phyloP scores from a whole-genome alignment of 768 basidiomycete species.

The Hydnomerulius pinastri region DNA sequence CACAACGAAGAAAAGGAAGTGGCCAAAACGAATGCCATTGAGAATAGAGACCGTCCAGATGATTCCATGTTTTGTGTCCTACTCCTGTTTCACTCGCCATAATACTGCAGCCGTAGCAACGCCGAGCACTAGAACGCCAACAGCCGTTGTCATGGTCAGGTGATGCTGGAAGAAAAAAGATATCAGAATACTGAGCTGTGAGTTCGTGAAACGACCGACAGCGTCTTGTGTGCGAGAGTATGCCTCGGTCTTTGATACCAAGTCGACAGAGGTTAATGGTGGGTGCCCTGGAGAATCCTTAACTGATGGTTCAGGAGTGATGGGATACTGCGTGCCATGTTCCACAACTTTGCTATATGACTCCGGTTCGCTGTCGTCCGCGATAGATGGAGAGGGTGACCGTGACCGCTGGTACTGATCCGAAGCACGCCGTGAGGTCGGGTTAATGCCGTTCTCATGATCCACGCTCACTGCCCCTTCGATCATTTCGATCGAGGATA shows the following conservation, averaged over 20 bases:
- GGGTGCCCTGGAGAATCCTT: constrained; percentile 31
- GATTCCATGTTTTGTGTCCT: constrained; percentile 15
- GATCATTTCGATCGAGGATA: constrained; percentile 36
- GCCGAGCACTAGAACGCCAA: constrained; percentile 65
- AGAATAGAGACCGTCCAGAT: constrained; percentile 14
- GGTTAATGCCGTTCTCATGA: constrained; percentile 15
- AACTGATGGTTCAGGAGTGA: constrained; percentile 32
- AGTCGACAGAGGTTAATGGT: constrained; percentile 7
- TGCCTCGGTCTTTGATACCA: constrained; percentile 20
- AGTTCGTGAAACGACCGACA: constrained; percentile 30
- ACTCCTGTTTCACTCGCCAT: constrained; percentile 63
- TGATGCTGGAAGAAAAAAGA: constrained; percentile 29
- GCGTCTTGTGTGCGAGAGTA: constrained; percentile 22
- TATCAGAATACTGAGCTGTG: constrained; percentile 14
- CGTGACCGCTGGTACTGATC: constrained; percentile 26
- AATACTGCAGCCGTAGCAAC: constrained; percentile 73
- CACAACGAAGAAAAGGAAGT: constrained; percentile 5
- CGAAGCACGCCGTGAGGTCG: constrained; percentile 26
- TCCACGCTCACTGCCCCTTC: constrained; percentile 26
- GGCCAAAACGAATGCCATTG: constrained; percentile 17
- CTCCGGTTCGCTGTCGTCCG: constrained; percentile 31
- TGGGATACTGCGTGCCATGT: constrained; percentile 25
- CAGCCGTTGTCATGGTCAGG: constrained; percentile 46
- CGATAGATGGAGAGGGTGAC: constrained; percentile 32
- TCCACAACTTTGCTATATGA: constrained; percentile 19